Percentiles rank a stretch among this genome's conserved stretches.
Evolutionary conservation across 176 grass and related monocot genomes (phyloP).

Genomic region (Saccharum officinarum): DNA sequence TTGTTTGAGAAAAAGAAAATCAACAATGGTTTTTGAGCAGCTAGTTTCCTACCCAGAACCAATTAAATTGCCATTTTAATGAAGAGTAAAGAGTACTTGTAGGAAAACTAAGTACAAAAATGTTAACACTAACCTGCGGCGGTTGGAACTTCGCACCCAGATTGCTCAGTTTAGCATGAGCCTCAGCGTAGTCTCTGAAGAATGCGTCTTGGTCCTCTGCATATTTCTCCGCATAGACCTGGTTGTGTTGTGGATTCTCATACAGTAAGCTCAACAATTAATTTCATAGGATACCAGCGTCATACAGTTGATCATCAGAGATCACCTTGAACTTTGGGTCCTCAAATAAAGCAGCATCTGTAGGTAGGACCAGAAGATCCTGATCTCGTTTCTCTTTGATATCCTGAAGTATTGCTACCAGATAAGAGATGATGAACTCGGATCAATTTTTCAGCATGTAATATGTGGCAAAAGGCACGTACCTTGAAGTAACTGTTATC

Average conservation of each 20-base stretch:
- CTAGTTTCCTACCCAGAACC: no score
- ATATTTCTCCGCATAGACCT: slow-evolving; percentile 87
- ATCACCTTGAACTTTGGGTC: slow-evolving; percentile 86
- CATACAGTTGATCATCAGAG: slow-evolving; percentile 17
- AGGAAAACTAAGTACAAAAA: not conserved
- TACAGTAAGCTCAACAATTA: not conserved
- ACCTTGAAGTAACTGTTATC: slow-evolving; percentile 98
- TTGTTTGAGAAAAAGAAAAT: not conserved
- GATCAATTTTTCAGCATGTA: slow-evolving; percentile 17
- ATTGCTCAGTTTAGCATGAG: slow-evolving; percentile 97
- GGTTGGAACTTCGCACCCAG: slow-evolving; percentile 77
- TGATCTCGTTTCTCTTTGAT: slow-evolving; percentile 89
- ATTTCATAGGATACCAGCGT: slow-evolving; percentile 2
- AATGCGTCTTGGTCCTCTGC: slow-evolving; percentile 72
- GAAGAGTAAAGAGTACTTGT: not conserved
- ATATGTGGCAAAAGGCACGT: not conserved
- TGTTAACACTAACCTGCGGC: slow-evolving; percentile 54
- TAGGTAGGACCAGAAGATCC: slow-evolving; percentile 88
- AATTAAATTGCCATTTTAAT: not conserved
- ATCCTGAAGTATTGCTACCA: slow-evolving; percentile 49
- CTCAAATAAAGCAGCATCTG: slow-evolving; percentile 89
- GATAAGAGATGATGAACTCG: slow-evolving; percentile 33
- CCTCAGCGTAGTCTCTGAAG: slow-evolving; percentile 86
- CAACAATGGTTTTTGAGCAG: not conserved
- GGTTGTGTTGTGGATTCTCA: slow-evolving; percentile 25